Evolutionary conservation across 345 rosid genomes (phyloP).

Genomic region (Dipteronia sinensis): DNA sequence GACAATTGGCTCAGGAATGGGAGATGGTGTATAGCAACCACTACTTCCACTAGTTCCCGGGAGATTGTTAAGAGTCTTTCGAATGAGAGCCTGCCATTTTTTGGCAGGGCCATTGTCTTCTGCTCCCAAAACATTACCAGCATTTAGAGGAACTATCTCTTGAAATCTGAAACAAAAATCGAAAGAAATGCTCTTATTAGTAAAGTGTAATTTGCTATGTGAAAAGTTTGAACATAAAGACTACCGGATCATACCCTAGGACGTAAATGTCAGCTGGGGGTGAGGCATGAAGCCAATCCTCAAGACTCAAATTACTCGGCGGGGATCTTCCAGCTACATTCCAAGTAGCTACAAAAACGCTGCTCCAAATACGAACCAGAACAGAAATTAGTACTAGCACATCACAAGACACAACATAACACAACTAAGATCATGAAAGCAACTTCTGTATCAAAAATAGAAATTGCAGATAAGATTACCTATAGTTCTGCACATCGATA

Average conservation of each 20-base stretch:
- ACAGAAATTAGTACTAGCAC: slow-evolving; percentile 9
- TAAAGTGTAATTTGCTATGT: neutral
- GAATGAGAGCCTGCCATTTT: slow-evolving; percentile 84
- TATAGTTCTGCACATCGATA: slow-evolving; percentile 92
- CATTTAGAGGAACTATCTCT: slow-evolving; percentile 97
- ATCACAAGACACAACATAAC: neutral
- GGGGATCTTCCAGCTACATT: slow-evolving; percentile 98
- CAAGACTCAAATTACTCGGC: slow-evolving; percentile 74
- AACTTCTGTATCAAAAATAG: neutral
- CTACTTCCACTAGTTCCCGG: slow-evolving; percentile 85
- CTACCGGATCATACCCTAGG: slow-evolving; percentile 63
- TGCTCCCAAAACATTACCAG: slow-evolving; percentile 93
- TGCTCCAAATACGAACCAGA: slow-evolving; percentile 40
- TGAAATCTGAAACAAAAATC: slow-evolving; percentile 63
- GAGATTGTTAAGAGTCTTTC: slow-evolving; percentile 80
- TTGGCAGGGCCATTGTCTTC: slow-evolving; percentile 99
- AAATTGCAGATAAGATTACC: slow-evolving; percentile 41
- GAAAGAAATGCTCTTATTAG: slow-evolving; percentile 5
- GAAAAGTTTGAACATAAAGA: slow-evolving; percentile 20
- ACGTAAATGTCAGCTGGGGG: slow-evolving; percentile 97
- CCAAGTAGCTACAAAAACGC: slow-evolving; percentile 93
- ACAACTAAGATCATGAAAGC: neutral
- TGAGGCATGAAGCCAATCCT: slow-evolving; percentile 96
- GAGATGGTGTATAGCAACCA: slow-evolving; percentile 78
- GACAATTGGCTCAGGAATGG: slow-evolving; percentile 85